Conservation (phyloP, 2,329 filamentous ascomycete genomes). For the Exophiala sideris region DNA sequence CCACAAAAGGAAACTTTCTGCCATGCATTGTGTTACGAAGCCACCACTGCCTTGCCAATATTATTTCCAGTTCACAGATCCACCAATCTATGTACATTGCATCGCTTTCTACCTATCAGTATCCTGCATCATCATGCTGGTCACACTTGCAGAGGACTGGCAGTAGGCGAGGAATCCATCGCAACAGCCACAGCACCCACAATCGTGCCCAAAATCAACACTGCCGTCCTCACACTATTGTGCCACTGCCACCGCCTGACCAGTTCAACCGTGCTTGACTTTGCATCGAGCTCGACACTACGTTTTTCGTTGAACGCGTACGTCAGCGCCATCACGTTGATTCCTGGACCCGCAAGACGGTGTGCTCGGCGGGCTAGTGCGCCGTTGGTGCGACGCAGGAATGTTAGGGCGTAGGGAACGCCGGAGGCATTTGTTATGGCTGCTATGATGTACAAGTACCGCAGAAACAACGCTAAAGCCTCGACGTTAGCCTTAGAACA, state of each 20-base stretch:
- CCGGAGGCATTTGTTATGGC: slow-evolving; percentile 16
- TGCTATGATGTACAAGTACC: slow-evolving; percentile 17
- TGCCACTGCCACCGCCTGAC: slow-evolving; percentile 21
- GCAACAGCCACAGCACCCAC: slow-evolving; percentile 14
- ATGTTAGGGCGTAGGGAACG: slow-evolving; percentile 22
- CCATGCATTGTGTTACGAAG: too few species aligned
- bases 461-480: not conserved
- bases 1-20: too few species aligned
- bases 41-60: too few species aligned
- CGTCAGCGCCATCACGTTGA: slow-evolving; percentile 9
- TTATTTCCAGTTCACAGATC: too few species aligned
- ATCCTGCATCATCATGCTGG: too few species aligned
- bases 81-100: too few species aligned
- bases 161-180: not conserved
- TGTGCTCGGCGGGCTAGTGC: slow-evolving; percentile 16
- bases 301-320: slow-evolving; percentile 21
- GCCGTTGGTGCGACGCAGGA: slow-evolving; percentile 22
- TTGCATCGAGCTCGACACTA: slow-evolving; percentile 13
- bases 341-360: slow-evolving; percentile 8
- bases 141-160: too few species aligned
- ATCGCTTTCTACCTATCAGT: too few species aligned
- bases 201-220: slow-evolving; percentile 15
- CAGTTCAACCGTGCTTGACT: slow-evolving; percentile 6
- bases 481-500: not conserved
- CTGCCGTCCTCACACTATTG: slow-evolving; percentile 14